These are phyloP conservation scores for Trichoderma polysporum DNA, from an alignment of 2,329 filamentous ascomycete species.

Conservation along the genomic window DNA sequence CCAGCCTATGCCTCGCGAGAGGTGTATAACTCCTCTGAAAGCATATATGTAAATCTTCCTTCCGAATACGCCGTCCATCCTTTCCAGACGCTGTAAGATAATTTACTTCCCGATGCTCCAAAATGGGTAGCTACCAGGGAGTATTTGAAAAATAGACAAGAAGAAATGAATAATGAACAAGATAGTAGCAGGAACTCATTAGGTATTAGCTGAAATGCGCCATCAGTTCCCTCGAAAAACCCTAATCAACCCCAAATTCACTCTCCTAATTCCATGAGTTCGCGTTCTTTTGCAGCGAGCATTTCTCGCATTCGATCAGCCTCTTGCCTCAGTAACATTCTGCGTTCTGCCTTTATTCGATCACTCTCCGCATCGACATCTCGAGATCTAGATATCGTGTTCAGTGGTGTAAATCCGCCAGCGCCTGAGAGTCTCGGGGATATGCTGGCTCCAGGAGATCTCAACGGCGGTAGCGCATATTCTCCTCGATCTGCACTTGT, in stretches of 20 bases:
- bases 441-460: constrained; percentile 44
- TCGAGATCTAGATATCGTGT: constrained; percentile 28
- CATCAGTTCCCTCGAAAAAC: not conserved
- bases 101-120: constrained; percentile 1
- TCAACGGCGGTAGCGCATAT: constrained; percentile 44
- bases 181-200: constrained; percentile 26
- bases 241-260: constrained; percentile 13
- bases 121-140: not conserved
- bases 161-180: constrained; percentile 11
- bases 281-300: constrained; percentile 70
- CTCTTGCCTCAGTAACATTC: constrained; percentile 67
- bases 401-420: constrained; percentile 38
- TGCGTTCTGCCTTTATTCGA: constrained; percentile 58
- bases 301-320: constrained; percentile 73
- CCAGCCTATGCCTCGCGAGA: constrained; percentile 8
- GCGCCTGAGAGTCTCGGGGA: constrained; percentile 40
- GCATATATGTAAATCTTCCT: not conserved
- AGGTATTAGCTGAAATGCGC: constrained; percentile 26
- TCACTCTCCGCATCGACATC: constrained; percentile 45
- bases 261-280: constrained; percentile 49
- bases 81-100: not conserved
- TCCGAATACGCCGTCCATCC: constrained; percentile 3
- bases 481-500: constrained; percentile 40
- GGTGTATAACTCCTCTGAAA: not conserved
- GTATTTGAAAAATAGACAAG: not conserved